Conservation (phyloP, 305 asterid species). For the Fraxinus platypoda region DNA sequence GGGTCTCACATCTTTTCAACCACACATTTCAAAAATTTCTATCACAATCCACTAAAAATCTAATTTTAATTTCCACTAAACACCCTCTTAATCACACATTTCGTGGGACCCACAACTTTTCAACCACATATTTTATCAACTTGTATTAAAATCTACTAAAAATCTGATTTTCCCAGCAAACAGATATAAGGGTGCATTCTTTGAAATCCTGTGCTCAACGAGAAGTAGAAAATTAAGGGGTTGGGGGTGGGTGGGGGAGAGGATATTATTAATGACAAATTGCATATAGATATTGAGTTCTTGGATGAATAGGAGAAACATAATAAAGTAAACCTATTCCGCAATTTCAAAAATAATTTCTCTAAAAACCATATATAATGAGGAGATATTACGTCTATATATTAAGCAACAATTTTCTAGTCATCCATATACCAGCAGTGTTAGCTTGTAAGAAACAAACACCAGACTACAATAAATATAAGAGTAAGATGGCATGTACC, state of each 20-base stretch:
- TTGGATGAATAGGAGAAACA: background rate
- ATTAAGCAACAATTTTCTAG: background rate
- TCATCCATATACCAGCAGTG: background rate
- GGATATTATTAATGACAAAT: background rate
- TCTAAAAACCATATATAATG: background rate
- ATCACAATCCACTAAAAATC: too few species aligned
- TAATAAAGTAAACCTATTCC: background rate
- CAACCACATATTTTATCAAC: background rate
- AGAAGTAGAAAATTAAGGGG: background rate
- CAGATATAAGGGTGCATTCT: background rate
- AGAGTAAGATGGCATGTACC: slow-evolving; percentile 52
- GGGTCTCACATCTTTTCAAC: too few species aligned
- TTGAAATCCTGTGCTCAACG: background rate
- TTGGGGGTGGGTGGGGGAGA: background rate
- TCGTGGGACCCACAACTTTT: background rate
- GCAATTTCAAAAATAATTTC: background rate
- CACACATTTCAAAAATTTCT: too few species aligned
- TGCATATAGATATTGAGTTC: background rate
- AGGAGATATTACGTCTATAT: background rate
- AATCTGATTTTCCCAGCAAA: background rate
- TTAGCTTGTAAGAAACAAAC: background rate
- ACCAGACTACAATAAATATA: background rate
- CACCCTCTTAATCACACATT: background rate
- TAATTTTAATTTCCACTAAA: too few species aligned
- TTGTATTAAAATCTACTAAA: background rate